Conservation (phyloP, 495 filamentous ascomycete species). For the Physcia stellaris region DNA sequence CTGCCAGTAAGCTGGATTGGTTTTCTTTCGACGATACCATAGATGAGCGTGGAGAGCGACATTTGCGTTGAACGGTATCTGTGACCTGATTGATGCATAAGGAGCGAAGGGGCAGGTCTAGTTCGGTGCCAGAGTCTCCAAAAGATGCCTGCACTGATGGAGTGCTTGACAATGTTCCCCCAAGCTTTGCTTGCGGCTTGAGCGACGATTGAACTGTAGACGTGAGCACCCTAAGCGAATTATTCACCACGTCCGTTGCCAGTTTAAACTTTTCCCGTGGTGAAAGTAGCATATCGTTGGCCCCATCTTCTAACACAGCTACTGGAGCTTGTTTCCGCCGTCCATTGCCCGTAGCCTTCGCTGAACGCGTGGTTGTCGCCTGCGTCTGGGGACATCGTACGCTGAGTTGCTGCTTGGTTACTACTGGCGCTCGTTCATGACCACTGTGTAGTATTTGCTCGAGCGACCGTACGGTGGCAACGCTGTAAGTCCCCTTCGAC, state of each 20-base stretch:
- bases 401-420: no score
- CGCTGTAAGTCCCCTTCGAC: constrained; percentile 34
- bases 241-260: constrained; percentile 73
- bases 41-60: constrained; percentile 19
- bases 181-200: no score
- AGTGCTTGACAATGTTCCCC: not conserved
- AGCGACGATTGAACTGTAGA: no score
- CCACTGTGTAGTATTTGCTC: constrained; percentile 32
- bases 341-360: constrained; percentile 10
- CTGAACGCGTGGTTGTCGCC: constrained; percentile 1
- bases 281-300: constrained; percentile 3
- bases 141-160: not conserved
- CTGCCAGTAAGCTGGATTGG: constrained; percentile 20
- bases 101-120: constrained; percentile 28
- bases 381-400: constrained; percentile 14
- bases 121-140: constrained; percentile 11
- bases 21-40: constrained; percentile 21
- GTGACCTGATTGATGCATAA: constrained; percentile 37
- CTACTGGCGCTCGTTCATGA: not conserved
- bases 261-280: constrained; percentile 33
- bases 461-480: constrained; percentile 31
- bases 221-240: constrained; percentile 56
- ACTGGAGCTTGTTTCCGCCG: constrained; percentile 9
- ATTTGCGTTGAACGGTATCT: constrained; percentile 27
- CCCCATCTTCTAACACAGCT: constrained; percentile 9